Evolutionary conservation across 129 eudicot species (phyloP).

Genomic region (Artemisia tridentata): DNA sequence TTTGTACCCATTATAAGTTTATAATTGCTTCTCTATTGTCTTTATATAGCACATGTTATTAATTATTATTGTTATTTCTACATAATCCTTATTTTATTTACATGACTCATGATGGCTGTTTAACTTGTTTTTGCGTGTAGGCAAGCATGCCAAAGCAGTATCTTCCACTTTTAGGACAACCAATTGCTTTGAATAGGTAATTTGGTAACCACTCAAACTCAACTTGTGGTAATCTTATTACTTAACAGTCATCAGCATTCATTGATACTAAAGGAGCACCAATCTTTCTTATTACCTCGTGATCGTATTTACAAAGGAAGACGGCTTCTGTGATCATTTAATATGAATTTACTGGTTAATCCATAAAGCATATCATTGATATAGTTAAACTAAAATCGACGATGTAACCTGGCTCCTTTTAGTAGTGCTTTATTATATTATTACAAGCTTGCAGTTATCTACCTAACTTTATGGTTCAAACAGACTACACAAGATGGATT

Average conservation of each 20-base stretch:
- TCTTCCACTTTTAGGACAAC: conserved; percentile 96
- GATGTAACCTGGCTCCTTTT: too few species aligned
- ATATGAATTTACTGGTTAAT: conserved; percentile 1
- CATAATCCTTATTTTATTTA: conserved; percentile 9
- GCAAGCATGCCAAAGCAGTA: conserved; percentile 99
- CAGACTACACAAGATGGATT: too few species aligned
- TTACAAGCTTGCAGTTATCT: too few species aligned
- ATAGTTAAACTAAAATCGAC: too few species aligned
- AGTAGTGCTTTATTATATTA: too few species aligned
- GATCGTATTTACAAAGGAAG: conserved; percentile 1
- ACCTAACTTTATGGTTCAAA: too few species aligned
- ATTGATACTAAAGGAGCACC: not conserved
- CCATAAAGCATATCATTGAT: not conserved
- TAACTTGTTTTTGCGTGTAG: conserved; percentile 41
- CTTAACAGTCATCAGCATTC: not conserved
- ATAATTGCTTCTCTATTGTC: too few species aligned
- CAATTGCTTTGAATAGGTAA: conserved; percentile 96
- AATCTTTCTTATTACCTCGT: conserved; percentile 14
- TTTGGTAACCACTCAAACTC: conserved; percentile 23
- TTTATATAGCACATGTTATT: not conserved
- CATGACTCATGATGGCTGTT: conserved; percentile 7
- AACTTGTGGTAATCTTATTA: not conserved
- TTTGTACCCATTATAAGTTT: too few species aligned
- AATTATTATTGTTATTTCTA: not conserved
- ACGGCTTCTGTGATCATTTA: not conserved